Evolutionary conservation across 2,329 filamentous ascomycete species (phyloP).

Genomic region (Colletotrichum caudatum): DNA sequence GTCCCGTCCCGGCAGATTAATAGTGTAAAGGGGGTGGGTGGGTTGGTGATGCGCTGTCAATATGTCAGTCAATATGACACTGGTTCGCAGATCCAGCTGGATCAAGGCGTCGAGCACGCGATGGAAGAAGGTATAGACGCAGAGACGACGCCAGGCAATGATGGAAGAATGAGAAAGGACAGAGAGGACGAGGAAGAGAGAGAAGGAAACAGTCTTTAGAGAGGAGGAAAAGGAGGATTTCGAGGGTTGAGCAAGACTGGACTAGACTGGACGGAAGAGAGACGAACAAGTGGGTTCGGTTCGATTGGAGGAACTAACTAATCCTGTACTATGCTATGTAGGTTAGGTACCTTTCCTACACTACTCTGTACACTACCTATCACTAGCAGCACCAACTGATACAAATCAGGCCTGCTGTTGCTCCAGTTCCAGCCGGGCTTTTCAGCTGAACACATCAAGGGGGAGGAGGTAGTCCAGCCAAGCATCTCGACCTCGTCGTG

Average conservation of each 20-base stretch:
- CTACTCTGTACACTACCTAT: neutral
- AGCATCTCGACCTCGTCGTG: conserved; percentile 1
- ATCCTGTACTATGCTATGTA: too few relatives aligned
- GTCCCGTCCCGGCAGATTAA: conserved; percentile 19
- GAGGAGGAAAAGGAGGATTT: neutral
- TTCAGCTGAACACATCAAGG: conserved; percentile 25
- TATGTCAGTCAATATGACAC: conserved; percentile 40
- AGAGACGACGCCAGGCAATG: neutral
- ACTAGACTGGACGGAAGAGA: conserved; percentile 21
- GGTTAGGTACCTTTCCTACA: too few relatives aligned
- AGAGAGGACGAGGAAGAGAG: neutral
- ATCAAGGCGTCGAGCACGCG: conserved; percentile 17
- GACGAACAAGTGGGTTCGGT: conserved; percentile 28
- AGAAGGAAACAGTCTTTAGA: neutral
- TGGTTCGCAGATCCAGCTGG: conserved; percentile 18
- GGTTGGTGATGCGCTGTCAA: conserved; percentile 35
- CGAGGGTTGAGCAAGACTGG: conserved; percentile 19
- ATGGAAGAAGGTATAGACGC: neutral
- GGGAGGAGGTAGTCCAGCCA: neutral
- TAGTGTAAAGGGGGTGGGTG: conserved; percentile 32
- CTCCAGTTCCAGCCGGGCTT: neutral
- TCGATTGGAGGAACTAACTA: conserved; percentile 4
- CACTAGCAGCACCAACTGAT: conserved; percentile 17
- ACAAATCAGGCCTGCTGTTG: neutral
- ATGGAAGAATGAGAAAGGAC: neutral